A percentile compares a stretch with the other conserved stretches of the same genome.
Conservation (phyloP, 2,329 filamentous ascomycete species). For the Mollisia scopiformis region DNA sequence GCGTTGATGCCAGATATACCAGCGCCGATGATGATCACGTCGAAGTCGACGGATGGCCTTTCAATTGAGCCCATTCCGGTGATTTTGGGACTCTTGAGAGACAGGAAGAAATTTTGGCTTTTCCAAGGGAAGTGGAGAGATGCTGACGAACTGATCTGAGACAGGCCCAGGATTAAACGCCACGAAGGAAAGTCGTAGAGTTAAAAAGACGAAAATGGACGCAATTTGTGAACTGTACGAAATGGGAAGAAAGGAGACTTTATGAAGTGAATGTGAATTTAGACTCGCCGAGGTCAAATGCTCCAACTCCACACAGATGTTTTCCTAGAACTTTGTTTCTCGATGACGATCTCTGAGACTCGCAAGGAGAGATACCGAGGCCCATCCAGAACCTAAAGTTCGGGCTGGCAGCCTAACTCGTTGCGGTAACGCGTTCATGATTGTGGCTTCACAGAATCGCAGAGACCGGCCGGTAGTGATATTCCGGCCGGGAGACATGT, state of each 20-base stretch:
- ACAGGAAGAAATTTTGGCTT: background rate
- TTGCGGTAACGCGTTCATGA: background rate
- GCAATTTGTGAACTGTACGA: background rate
- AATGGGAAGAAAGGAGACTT: background rate
- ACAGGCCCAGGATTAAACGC: background rate
- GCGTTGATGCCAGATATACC: conserved; percentile 78
- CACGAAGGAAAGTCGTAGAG: background rate
- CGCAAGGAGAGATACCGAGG: background rate
- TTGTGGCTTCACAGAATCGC: background rate
- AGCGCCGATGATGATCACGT: conserved; percentile 70
- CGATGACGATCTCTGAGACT: background rate
- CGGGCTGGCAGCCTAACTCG: background rate
- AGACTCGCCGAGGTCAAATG: background rate
- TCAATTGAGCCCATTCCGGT: conserved; percentile 13
- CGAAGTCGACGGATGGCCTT: conserved; percentile 34
- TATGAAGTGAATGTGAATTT: background rate
- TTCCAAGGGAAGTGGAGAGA: background rate
- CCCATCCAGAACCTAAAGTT: background rate
- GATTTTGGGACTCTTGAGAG: background rate
- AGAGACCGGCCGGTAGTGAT: background rate
- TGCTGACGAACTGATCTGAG: background rate
- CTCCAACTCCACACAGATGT: background rate
- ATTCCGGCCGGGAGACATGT: background rate
- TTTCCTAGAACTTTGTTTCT: background rate
- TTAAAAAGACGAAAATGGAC: background rate